Percentiles rank a stretch among this genome's conserved stretches.
Evolutionary conservation across 2,329 filamentous ascomycete genomes (phyloP).

Genomic region (Colletotrichum sojae): DNA sequence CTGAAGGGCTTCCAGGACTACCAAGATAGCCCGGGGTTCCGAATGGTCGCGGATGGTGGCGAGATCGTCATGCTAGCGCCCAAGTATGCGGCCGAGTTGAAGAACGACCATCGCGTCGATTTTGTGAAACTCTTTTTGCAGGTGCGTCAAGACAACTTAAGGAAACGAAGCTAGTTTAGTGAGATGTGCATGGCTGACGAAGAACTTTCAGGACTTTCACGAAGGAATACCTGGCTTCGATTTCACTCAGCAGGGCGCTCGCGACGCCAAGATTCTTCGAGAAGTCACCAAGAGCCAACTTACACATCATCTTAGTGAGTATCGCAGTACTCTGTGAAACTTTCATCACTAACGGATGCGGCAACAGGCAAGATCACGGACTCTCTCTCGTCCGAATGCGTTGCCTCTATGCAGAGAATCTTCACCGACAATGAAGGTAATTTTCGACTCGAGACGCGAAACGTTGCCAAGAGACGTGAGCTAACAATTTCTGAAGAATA

Average conservation of each 20-base stretch:
- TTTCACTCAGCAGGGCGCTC: conserved; percentile 24
- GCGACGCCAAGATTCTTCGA: conserved; percentile 19
- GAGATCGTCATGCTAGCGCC: conserved; percentile 27
- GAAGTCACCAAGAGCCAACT: conserved; percentile 27
- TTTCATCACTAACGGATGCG: background rate
- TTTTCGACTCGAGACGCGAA: background rate
- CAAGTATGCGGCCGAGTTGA: conserved; percentile 19
- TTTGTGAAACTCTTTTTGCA: conserved; percentile 19
- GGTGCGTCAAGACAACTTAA: background rate
- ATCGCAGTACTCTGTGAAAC: background rate
- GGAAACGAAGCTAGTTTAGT: background rate
- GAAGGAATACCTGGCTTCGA: conserved; percentile 20
- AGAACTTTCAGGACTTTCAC: conserved; percentile 8
- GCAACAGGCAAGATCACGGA: conserved; percentile 23
- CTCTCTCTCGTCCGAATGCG: conserved; percentile 9
- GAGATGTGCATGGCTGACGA: background rate
- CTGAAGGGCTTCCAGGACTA: background rate
- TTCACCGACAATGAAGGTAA: conserved; percentile 17
- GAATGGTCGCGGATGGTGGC: conserved; percentile 24
- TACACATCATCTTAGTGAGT: conserved; percentile 20
- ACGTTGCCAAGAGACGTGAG: background rate
- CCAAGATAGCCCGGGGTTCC: background rate
- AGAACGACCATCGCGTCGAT: conserved; percentile 18
- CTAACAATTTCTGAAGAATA: conserved; percentile 42
- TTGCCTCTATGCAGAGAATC: conserved; percentile 13